phyloP scores from a whole-genome alignment of 495 filamentous ascomycete species.

The Penicillium longicatenatum region DNA sequence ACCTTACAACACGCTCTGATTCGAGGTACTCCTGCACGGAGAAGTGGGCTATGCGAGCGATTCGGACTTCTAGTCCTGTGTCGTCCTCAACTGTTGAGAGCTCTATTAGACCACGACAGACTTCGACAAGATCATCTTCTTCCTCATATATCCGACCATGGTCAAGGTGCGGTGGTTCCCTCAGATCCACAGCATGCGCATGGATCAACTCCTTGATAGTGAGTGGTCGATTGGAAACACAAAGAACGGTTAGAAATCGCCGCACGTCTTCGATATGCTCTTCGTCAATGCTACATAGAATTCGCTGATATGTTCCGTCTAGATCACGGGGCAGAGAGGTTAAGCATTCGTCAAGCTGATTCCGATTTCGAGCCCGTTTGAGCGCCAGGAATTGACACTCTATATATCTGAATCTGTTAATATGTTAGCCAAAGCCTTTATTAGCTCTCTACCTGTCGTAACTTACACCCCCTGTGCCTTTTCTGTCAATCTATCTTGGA shows the following conservation, averaged over 20 bases:
- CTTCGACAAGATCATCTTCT: too few relatives aligned
- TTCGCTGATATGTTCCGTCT: slow-evolving; percentile 40
- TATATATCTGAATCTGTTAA: slow-evolving; percentile 40
- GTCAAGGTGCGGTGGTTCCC: slow-evolving; percentile 5
- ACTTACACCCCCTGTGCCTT: slow-evolving; percentile 41
- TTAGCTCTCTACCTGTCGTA: background rate
- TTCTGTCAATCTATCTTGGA: slow-evolving; percentile 22
- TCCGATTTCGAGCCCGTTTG: slow-evolving; percentile 19
- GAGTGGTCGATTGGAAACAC: slow-evolving; percentile 31
- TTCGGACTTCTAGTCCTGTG: too few relatives aligned
- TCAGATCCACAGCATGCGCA: slow-evolving; percentile 27
- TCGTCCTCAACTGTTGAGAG: too few relatives aligned
- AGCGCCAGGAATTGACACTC: slow-evolving; percentile 40
- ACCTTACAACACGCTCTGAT: too few relatives aligned
- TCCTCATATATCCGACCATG: too few relatives aligned
- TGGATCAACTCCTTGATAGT: slow-evolving; percentile 33
- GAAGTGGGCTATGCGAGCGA: too few relatives aligned
- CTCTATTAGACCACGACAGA: too few relatives aligned
- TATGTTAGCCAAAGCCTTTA: too few relatives aligned
- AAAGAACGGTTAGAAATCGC: slow-evolving; percentile 35
- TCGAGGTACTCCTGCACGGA: too few relatives aligned
- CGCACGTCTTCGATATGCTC: slow-evolving; percentile 25
- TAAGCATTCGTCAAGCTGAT: slow-evolving; percentile 31
- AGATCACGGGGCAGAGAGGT: slow-evolving; percentile 34
- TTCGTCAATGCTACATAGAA: slow-evolving; percentile 30